These are phyloP conservation scores for Myriosclerotinia scirpicola DNA, from an alignment of 2,329 filamentous ascomycete species.

Conservation along the genomic window DNA sequence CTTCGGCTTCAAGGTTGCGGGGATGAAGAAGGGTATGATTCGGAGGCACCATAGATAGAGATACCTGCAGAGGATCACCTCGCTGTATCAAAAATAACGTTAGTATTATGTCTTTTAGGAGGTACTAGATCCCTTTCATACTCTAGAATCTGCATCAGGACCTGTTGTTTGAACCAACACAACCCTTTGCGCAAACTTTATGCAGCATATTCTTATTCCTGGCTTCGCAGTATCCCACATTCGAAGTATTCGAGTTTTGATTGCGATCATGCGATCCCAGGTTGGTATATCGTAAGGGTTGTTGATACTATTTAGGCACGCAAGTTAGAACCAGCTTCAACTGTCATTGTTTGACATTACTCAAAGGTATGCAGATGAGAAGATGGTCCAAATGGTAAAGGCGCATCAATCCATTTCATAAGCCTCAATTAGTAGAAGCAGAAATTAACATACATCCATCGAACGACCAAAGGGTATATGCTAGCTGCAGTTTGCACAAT, in stretches of 20 bases:
- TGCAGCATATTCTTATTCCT: constrained; percentile 85
- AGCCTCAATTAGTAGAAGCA: constrained; percentile 29
- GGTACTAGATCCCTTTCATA: constrained; percentile 49
- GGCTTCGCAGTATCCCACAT: constrained; percentile 80
- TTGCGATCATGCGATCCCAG: constrained; percentile 85
- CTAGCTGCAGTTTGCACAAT: constrained; percentile 86
- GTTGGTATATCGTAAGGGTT: constrained; percentile 77
- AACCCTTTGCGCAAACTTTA: constrained; percentile 95
- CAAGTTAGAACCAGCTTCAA: constrained; percentile 34
- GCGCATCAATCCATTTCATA: constrained; percentile 6
- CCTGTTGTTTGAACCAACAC: constrained; percentile 91
- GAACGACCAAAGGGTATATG: constrained; percentile 87
- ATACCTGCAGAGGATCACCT: constrained; percentile 77
- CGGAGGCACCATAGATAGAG: constrained; percentile 78
- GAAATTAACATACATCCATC: constrained; percentile 78
- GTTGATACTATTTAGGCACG: constrained; percentile 64
- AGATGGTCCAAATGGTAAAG: constrained; percentile 3
- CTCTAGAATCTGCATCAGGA: constrained; percentile 75
- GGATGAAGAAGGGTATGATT: constrained; percentile 79
- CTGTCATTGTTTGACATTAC: constrained; percentile 3
- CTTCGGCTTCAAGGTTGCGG: constrained; percentile 85
- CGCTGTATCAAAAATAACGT: constrained; percentile 48
- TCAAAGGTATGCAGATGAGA: not conserved
- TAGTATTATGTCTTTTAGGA: constrained; percentile 18
- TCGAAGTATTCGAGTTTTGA: constrained; percentile 84